Percentiles rank a stretch among this genome's conserved stretches.
These are phyloP conservation scores for Chara braunii DNA, from an alignment of 139 green algal species.

Conservation along the genomic window DNA sequence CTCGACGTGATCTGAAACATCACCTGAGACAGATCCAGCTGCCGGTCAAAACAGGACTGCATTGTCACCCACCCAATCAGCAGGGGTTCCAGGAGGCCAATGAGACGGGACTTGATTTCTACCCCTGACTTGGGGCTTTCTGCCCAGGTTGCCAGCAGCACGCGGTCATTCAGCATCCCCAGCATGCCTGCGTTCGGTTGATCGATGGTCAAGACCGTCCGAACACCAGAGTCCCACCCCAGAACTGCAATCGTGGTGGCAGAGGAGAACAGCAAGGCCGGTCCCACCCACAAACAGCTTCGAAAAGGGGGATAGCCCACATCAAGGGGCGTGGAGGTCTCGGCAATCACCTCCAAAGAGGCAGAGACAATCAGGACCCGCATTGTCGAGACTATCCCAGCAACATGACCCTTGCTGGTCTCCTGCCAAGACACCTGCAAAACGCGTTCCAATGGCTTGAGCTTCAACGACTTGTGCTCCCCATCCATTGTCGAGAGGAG, in stretches of 20 bases:
- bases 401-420: constrained; percentile 7
- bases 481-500: not conserved
- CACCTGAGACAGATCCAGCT: constrained; percentile 16
- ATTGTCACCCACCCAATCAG: constrained; percentile 29
- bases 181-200: constrained; percentile 21
- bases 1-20: constrained; percentile 34
- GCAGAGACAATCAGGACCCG: constrained; percentile 26
- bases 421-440: constrained; percentile 32
- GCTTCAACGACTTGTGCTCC: constrained; percentile 1
- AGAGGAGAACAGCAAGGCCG: constrained; percentile 34
- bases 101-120: constrained; percentile 10
- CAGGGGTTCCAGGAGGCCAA: constrained; percentile 30
- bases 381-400: constrained; percentile 18
- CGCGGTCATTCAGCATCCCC: constrained; percentile 29
- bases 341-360: constrained; percentile 21
- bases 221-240: constrained; percentile 22
- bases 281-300: constrained; percentile 30
- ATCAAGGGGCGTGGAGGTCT: constrained; percentile 15
- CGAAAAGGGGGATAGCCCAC: constrained; percentile 16
- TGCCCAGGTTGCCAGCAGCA: constrained; percentile 14
- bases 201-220: constrained; percentile 24
- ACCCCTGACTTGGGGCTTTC: constrained; percentile 1
- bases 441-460: constrained; percentile 1
- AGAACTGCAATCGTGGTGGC: constrained; percentile 21
- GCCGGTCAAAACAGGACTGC: not conserved